These are phyloP conservation scores for Abrus pulchellus DNA, from an alignment of 306 rosid species.

Conservation along the genomic window DNA sequence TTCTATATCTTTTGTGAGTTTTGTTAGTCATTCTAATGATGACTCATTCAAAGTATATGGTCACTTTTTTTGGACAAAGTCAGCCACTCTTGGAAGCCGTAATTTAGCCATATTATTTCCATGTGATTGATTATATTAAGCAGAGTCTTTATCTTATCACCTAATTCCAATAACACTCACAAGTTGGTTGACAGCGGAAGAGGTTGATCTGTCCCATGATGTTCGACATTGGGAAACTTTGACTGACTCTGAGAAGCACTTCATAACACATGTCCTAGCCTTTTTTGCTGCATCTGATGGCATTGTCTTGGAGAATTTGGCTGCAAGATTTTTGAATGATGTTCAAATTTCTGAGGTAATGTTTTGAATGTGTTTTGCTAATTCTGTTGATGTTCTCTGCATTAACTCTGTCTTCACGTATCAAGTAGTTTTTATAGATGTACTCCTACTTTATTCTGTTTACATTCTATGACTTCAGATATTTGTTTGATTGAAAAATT, in stretches of 20 bases:
- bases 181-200: conserved; percentile 76
- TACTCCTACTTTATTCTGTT: conserved; percentile 23
- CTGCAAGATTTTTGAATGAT: conserved; percentile 83
- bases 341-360: conserved; percentile 89
- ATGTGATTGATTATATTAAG: conserved; percentile 14
- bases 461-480: conserved; percentile 14
- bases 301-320: conserved; percentile 89
- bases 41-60: background rate
- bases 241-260: conserved; percentile 84
- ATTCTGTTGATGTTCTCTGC: background rate
- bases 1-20: background rate
- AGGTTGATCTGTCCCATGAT: conserved; percentile 87
- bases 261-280: conserved; percentile 79
- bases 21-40: background rate
- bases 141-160: conserved; percentile 1
- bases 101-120: conserved; percentile 26
- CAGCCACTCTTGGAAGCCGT: background rate
- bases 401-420: conserved; percentile 1
- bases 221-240: conserved; percentile 76
- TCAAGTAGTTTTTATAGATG: conserved; percentile 23
- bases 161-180: conserved; percentile 45
- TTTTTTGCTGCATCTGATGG: conserved; percentile 98
- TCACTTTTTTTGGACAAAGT: background rate
- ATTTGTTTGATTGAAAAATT: background rate
- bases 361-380: conserved; percentile 15